Base-by-base conservation (phyloP, 805 yeast species). In the Yarrowia sp. region DNA sequence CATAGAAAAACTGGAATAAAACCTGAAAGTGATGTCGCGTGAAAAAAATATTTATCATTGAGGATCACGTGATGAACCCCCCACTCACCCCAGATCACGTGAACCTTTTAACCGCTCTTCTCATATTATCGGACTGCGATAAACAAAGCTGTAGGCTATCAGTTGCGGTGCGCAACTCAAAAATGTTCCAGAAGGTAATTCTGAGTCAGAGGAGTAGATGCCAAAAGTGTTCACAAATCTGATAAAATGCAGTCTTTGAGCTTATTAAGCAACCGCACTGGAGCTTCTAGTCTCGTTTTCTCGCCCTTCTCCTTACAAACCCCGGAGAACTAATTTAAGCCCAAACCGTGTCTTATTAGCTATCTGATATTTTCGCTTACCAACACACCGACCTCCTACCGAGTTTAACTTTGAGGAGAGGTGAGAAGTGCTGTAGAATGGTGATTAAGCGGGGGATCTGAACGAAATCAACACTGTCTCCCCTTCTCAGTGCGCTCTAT, bases 331-430 rank as follows among this genome's bases (percentile, higher is more conserved):
- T 26, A 26, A 26, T 26, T 42, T 42, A 42, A n/a, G 32, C 32
- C 26, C 49, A 45, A 45, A 26, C 52, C 52, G 52, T 46, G n/a
- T 5, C 36, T 26, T 26, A 14, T 12, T 14, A 5, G 16, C 32
- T 46, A 46, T 46, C 38, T 43, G 15, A 38, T 32, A 32, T 32
- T 26, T 32, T 19, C 35, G 59, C 59, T 53, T 53, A 38, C 45
- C 59, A 12, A 38, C 32, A 32, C 14, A 16, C 43, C 43, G 58
- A 14, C 9, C 58, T 52, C 58, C 58, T 35, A 53, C 45, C 59
- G 59, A 53, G 43, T 16, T 53, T 53, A 53, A 53, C 45, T 32
- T 14, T 35, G 38, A 15, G n/a, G 8, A 7, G 16, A 0, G 38
- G 14, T 1, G 32, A 26, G 32, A 26, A 26, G 5, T 11, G 32